Evolutionary conservation across 768 basidiomycete species (phyloP), one percentile per base, ranked within the genome.

Genomic region (Rhodotorula sphaerocarpa): DNA sequence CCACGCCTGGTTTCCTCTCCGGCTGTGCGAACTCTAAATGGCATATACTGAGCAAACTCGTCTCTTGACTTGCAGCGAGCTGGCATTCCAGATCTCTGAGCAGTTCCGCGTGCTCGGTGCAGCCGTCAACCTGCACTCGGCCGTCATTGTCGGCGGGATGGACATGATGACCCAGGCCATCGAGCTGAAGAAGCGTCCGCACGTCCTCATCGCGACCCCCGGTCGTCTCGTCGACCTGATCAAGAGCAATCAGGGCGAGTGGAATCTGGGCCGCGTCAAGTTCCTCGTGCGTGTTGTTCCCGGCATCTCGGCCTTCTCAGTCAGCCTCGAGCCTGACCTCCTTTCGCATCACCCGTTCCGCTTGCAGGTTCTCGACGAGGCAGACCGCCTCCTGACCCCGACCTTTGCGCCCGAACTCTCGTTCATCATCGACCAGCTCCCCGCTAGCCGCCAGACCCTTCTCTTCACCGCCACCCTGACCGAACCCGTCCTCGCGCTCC

Each of bases 381-480:
- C 95, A 0, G 95, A 99, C 78, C 81, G 93, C 31, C 79, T 99
- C 31, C 79, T 99, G 28, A 88, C 90, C 4, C 79, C 87, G 0
- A 90, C 90, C 0, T 99, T 99, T 74, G 82, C 89, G 12, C 82
- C 86, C 1, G 93, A 97, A 55, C 77, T 99, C 47, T 79, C 82
- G 3, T 81, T 85, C 72, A 74, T 97, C 27, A 92, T 97, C 74
- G 76, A 78, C 41, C 77, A 81, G 41, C 79, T 97, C 21, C 90
- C 95, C 7, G 80, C 81, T 57, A 83, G 89, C 36, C 81, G 95
- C n/a, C 93, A 97, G 74, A 97, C 93, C 0, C 88, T 90, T 70
- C 80, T 99, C 45, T 97, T 97, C 76, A 99, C 95, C 1, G 95
- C 95, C 1, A 99, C 95, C 2, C 78, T 93, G 64, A 92, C 90